Percentiles rank a stretch among this genome's conserved stretches.
Conservation (phyloP, 1,284 basidiomycete species). For the Ustilago bromivora region DNA sequence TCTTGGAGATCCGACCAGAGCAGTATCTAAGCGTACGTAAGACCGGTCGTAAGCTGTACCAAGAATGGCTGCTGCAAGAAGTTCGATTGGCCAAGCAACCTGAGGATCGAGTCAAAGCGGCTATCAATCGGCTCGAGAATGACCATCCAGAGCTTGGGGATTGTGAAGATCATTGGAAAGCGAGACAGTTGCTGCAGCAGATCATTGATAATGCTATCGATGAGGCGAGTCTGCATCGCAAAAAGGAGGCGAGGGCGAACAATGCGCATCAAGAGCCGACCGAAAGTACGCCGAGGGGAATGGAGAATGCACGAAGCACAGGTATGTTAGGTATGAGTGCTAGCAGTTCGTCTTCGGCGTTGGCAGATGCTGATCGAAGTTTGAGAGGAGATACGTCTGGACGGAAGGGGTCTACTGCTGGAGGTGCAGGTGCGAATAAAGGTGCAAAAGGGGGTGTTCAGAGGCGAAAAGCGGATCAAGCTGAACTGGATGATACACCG, state of each 20-base stretch:
- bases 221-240: constrained; percentile 55
- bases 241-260: constrained; percentile 42
- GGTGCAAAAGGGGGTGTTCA: constrained; percentile 19
- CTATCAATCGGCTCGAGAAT: constrained; percentile 50
- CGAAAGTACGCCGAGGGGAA: constrained; percentile 33
- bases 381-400: constrained; percentile 26
- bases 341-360: constrained; percentile 33
- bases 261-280: constrained; percentile 32
- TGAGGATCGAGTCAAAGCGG: constrained; percentile 52
- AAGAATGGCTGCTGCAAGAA: constrained; percentile 57
- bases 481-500: constrained; percentile 46
- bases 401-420: constrained; percentile 20
- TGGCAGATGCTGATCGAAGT: constrained; percentile 39
- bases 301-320: constrained; percentile 22
- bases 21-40: constrained; percentile 57
- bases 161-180: constrained; percentile 60
- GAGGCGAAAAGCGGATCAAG: constrained; percentile 50
- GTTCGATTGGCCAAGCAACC: constrained; percentile 58
- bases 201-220: constrained; percentile 62
- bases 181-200: constrained; percentile 55
- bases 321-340: constrained; percentile 36
- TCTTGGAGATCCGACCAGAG: constrained; percentile 52
- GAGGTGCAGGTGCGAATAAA: constrained; percentile 13
- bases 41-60: constrained; percentile 52
- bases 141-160: constrained; percentile 52